Evolutionary conservation across 371 early-diverging fungal species (phyloP).

Genomic region (Zychaea mexicana): DNA sequence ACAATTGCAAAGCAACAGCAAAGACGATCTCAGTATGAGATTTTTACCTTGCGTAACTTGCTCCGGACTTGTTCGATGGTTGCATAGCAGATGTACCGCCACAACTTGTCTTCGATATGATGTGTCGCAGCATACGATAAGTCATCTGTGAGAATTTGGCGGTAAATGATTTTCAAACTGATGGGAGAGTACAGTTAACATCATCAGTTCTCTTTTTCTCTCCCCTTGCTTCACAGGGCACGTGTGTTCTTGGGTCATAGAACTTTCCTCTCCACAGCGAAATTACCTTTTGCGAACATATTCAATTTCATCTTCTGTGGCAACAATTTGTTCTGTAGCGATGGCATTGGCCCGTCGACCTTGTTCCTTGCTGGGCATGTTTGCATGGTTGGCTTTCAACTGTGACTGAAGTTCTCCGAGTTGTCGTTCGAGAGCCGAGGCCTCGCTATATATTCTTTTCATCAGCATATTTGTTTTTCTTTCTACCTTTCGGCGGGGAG

Average conservation of each 20-base stretch:
- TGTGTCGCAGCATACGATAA: slow-evolving; percentile 32
- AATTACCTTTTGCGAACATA: slow-evolving; percentile 49
- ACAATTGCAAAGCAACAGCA: no score
- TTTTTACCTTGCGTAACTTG: slow-evolving; percentile 39
- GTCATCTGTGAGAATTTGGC: slow-evolving; percentile 31
- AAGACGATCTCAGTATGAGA: no score
- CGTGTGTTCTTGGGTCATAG: background rate
- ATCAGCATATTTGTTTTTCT: background rate
- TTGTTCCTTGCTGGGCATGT: slow-evolving; percentile 39
- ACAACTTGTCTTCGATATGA: slow-evolving; percentile 49
- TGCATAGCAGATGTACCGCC: slow-evolving; percentile 52
- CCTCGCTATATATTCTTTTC: slow-evolving; percentile 29
- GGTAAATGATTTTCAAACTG: slow-evolving; percentile 41
- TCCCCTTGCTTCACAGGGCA: no score
- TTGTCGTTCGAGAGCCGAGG: slow-evolving; percentile 52
- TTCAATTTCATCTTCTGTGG: slow-evolving; percentile 50
- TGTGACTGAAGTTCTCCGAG: slow-evolving; percentile 44
- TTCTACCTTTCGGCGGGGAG: background rate
- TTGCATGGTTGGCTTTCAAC: slow-evolving; percentile 38
- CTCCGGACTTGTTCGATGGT: slow-evolving; percentile 40
- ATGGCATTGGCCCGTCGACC: slow-evolving; percentile 33
- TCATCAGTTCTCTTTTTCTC: no score
- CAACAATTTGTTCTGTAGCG: slow-evolving; percentile 39
- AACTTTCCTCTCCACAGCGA: background rate
- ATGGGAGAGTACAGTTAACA: background rate